These are phyloP conservation scores for Cryptococcus neoformans DNA, from an alignment of 1,284 basidiomycete species.

Conservation along the genomic window DNA sequence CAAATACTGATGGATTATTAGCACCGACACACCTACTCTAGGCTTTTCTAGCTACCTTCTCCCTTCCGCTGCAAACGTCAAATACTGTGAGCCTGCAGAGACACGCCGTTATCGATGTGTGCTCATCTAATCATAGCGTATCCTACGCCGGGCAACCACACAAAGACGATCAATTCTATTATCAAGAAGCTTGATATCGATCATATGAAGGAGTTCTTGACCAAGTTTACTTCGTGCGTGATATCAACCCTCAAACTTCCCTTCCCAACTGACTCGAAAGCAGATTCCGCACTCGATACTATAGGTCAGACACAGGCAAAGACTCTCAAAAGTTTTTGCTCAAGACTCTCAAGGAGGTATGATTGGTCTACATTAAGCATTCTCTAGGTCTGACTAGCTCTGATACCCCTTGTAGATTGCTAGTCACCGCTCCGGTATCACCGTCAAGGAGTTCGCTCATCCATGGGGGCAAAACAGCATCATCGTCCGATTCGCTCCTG, in stretches of 20 bases:
- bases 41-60: slow-evolving; percentile 44
- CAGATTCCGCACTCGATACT: slow-evolving; percentile 50
- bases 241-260: slow-evolving; percentile 50
- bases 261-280: too few relatives aligned
- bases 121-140: slow-evolving; percentile 22
- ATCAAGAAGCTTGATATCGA: slow-evolving; percentile 37
- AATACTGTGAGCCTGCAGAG: slow-evolving; percentile 34
- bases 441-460: slow-evolving; percentile 76
- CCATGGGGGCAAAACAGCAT: slow-evolving; percentile 91
- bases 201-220: slow-evolving; percentile 59
- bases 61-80: slow-evolving; percentile 29
- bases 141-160: slow-evolving; percentile 40
- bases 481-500: slow-evolving; percentile 58
- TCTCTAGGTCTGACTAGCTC: background rate
- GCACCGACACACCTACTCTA: slow-evolving; percentile 68
- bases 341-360: slow-evolving; percentile 65
- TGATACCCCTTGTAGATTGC: slow-evolving; percentile 60
- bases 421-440: slow-evolving; percentile 60
- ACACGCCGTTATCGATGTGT: background rate
- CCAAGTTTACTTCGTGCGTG: slow-evolving; percentile 62
- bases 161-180: slow-evolving; percentile 35
- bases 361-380: background rate
- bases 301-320: slow-evolving; percentile 64
- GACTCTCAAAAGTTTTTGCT: slow-evolving; percentile 78
- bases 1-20: slow-evolving; percentile 39